Base-by-base conservation (phyloP, 306 rosid genomes). In the Cucumis hystrix region DNA sequence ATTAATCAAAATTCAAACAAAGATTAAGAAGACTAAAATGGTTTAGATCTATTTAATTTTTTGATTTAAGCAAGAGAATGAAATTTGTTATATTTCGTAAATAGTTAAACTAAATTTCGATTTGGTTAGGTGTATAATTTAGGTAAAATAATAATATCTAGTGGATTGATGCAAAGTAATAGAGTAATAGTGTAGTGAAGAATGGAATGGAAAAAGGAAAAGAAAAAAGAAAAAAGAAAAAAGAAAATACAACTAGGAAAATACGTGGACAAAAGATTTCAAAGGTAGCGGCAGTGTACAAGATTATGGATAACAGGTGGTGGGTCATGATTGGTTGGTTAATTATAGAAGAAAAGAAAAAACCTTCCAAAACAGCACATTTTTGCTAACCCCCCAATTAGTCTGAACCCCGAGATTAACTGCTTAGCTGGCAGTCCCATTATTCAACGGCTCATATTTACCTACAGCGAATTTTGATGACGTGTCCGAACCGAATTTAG, bases 361-460 rank as follows among this genome's bases (percentile, higher is more conserved):
- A 74, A n/a, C 35, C 51, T 37, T 30, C 65, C 45, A 47, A 43
- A 61, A 61, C 79, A 77, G 79, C 72, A 25, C 56, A 77, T 62
- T 14, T 77, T 77, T 62, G 72, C 79, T 63, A 77, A 59, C 43
- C 4, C 37, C 43, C 2, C 33, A 30, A 58, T 3, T 60, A 77
- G 79, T 47, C 59, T 62, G 72, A 61, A 77, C 25, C 59, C 0
- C 17, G 58, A 60, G 70, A 60, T 15, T 75, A 56, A 41, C 25
- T 76, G 70, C 79, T 37, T 76, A 76, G 79, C 79, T 76, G 79
- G 79, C 79, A 76, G 54, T 57, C 35, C 35, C 8, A 20, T 14
- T 58, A 41, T 35, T 76, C 58, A 40, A 59, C 79, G 79, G 79
- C 70, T 41, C 13, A 37, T 23, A 56, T 11, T 76, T 60, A 35